These are phyloP conservation scores for Yarrowia sp. DNA, from an alignment of 805 yeast species.

Conservation along the genomic window DNA sequence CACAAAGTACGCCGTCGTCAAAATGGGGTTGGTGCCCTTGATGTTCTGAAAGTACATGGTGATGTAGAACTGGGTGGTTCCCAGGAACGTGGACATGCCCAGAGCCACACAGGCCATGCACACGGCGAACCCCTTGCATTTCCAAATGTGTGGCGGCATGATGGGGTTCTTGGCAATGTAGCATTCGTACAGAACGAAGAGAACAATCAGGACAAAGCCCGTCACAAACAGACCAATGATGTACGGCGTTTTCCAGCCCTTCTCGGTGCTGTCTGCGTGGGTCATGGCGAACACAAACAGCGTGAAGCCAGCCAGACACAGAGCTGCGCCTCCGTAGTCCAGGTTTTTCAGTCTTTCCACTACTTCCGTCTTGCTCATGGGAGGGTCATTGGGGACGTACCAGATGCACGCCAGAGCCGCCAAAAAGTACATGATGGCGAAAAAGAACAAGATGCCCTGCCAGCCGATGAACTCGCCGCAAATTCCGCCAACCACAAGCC, in stretches of 20 bases:
- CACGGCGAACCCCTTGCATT: constrained; percentile 52
- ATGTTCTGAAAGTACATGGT: constrained; percentile 56
- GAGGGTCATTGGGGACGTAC: constrained; percentile 52
- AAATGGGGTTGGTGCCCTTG: constrained; percentile 52
- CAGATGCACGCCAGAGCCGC: constrained; percentile 46
- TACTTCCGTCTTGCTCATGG: constrained; percentile 45
- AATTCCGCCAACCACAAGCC: constrained; percentile 56
- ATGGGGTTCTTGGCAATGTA: constrained; percentile 54
- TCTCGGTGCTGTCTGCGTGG: constrained; percentile 53
- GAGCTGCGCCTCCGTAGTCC: constrained; percentile 56
- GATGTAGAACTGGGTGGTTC: constrained; percentile 53
- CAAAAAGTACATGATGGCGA: constrained; percentile 52
- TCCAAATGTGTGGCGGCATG: constrained; percentile 58
- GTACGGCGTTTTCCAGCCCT: constrained; percentile 58
- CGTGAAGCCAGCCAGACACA: constrained; percentile 54
- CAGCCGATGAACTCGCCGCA: constrained; percentile 53
- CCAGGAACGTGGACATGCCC: constrained; percentile 56
- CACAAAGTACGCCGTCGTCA: constrained; percentile 55
- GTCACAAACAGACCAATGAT: constrained; percentile 55
- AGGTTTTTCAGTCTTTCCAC: constrained; percentile 46
- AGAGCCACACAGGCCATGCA: constrained; percentile 52
- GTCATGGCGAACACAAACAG: constrained; percentile 56
- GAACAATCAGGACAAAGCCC: constrained; percentile 51
- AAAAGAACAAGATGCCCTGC: constrained; percentile 55
- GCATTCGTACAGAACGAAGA: constrained; percentile 52